Percentiles rank a stretch among this genome's conserved stretches.
Conservation (phyloP, 345 rosid genomes). For the Acer yangbiense region DNA sequence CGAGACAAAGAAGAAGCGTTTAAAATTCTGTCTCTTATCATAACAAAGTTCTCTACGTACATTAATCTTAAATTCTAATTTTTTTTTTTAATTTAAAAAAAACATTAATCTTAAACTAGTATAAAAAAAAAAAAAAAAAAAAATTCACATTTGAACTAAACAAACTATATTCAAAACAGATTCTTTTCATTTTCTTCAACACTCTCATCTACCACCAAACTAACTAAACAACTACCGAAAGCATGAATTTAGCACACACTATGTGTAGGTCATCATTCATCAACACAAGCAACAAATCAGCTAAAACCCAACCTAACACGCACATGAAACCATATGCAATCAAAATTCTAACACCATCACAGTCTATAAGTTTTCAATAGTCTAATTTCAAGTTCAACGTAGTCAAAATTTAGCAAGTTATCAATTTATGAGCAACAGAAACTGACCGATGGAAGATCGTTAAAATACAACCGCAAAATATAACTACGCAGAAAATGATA, state of each 20-base stretch:
- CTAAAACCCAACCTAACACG: neutral
- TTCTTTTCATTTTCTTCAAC: neutral
- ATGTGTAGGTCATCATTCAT: neutral
- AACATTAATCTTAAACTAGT: too few relatives aligned
- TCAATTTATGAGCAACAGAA: too few relatives aligned
- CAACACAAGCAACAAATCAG: neutral
- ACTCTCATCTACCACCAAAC: neutral
- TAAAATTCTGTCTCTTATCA: neutral
- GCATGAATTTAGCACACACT: neutral
- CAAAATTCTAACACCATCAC: neutral
- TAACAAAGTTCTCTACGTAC: neutral
- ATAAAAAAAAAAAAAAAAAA: too few relatives aligned
- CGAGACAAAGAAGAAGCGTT: neutral
- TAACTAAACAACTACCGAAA: neutral
- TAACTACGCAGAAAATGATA: too few relatives aligned
- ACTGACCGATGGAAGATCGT: too few relatives aligned
- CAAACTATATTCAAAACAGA: neutral
- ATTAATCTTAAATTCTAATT: too few relatives aligned
- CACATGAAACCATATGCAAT: neutral
- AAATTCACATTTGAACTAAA: neutral
- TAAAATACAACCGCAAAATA: too few relatives aligned
- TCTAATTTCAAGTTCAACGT: neutral
- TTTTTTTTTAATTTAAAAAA: too few relatives aligned
- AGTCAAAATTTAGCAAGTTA: neutral
- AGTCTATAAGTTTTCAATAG: neutral